A percentile compares a stretch with the other conserved stretches of the same genome.
Conservation (phyloP, 78 protist species). For the Polysphondylium violaceum region DNA sequence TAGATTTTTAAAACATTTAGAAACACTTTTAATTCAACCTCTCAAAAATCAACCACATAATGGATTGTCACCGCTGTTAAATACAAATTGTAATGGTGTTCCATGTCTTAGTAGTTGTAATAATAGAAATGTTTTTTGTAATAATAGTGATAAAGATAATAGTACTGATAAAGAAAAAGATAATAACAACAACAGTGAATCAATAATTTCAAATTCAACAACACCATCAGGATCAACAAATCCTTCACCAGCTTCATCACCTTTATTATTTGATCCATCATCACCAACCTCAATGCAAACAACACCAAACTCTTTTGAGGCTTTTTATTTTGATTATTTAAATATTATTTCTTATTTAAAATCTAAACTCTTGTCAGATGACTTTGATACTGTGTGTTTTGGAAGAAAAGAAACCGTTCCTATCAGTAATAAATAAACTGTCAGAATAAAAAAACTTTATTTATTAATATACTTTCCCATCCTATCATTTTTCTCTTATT, state of each 20-base stretch:
- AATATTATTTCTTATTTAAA: conserved; percentile 42
- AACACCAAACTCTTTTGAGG: conserved; percentile 12
- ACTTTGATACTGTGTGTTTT: conserved; percentile 8
- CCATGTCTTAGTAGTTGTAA: too few species aligned
- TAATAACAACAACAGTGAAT: background rate
- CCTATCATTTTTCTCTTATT: too few species aligned
- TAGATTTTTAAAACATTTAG: conserved; percentile 35
- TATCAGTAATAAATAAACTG: too few species aligned
- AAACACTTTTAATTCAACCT: conserved; percentile 27
- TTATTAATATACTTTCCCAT: too few species aligned
- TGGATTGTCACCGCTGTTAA: background rate
- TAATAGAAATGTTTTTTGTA: background rate
- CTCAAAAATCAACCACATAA: background rate
- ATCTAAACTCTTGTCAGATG: background rate
- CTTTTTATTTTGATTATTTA: conserved; percentile 38
- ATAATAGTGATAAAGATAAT: too few species aligned
- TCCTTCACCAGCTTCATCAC: conserved; percentile 14
- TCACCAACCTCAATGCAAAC: background rate
- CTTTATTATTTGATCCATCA: background rate
- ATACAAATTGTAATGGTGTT: background rate
- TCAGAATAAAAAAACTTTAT: too few species aligned
- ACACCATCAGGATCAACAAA: background rate
- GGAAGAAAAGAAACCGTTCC: conserved; percentile 10
- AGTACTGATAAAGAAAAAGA: too few species aligned
- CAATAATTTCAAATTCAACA: conserved; percentile 1